A percentile compares a stretch with the other conserved stretches of the same genome.
Conservation (phyloP, 2,329 filamentous ascomycete species). For the Ustulina deusta region DNA sequence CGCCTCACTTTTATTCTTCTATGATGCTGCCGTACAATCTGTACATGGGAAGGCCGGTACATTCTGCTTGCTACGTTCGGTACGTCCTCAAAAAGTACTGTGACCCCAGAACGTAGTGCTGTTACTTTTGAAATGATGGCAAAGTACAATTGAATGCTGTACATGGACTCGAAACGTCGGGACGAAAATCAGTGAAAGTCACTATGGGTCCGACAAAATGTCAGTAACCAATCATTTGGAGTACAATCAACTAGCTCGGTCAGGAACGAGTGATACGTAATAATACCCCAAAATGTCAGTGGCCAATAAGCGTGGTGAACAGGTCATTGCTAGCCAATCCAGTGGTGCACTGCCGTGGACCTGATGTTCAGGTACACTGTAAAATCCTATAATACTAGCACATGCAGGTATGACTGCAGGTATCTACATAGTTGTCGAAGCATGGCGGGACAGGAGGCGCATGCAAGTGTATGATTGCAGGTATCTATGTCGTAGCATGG, state of each 20-base stretch:
- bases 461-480: too few species aligned
- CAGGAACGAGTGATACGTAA: neutral
- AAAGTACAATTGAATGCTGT: too few species aligned
- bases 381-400: too few species aligned
- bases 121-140: too few species aligned
- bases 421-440: too few species aligned
- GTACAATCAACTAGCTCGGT: too few species aligned
- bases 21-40: neutral
- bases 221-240: neutral
- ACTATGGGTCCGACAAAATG: neutral
- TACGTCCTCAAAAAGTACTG: neutral
- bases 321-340: neutral
- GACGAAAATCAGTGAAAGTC: neutral
- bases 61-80: too few species aligned
- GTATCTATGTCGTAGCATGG: too few species aligned
- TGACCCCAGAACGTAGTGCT: too few species aligned
- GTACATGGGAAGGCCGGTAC: neutral
- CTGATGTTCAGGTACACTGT: too few species aligned
- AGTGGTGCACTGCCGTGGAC: neutral
- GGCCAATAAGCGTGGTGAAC: neutral
- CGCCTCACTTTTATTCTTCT: neutral
- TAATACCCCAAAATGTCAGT: neutral
- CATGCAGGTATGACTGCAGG: too few species aligned
- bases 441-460: too few species aligned
- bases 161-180: neutral